Percentiles rank a stretch among this genome's conserved stretches.
phyloP scores from a whole-genome alignment of 2,329 filamentous ascomycete species.

The Erysiphe pulchra region DNA sequence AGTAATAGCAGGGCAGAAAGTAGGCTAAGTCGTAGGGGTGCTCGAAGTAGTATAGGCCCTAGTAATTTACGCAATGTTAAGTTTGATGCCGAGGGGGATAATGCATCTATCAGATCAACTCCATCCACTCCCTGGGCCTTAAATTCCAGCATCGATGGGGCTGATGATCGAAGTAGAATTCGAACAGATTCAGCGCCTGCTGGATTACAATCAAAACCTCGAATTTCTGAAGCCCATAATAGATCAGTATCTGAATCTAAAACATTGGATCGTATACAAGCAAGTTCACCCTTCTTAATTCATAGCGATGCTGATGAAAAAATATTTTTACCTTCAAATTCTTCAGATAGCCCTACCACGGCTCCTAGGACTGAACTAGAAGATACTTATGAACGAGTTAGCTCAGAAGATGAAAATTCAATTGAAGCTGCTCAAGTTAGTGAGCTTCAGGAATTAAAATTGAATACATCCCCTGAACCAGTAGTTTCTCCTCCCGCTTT shows the following conservation, averaged over 20 bases:
- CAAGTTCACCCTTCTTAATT: conserved; percentile 3
- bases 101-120: conserved; percentile 23
- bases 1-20: conserved; percentile 16
- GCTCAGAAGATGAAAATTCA: conserved; percentile 29
- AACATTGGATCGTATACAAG: conserved; percentile 7
- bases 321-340: neutral
- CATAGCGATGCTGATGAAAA: conserved; percentile 7
- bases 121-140: conserved; percentile 18
- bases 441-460: conserved; percentile 29
- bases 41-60: conserved; percentile 27
- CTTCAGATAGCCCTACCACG: conserved; percentile 5
- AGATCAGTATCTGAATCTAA: conserved; percentile 14
- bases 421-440: conserved; percentile 17
- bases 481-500: conserved; percentile 60
- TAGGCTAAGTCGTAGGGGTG: conserved; percentile 30
- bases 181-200: conserved; percentile 25
- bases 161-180: conserved; percentile 4
- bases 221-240: conserved; percentile 3
- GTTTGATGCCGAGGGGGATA: conserved; percentile 17
- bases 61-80: conserved; percentile 28
- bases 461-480: conserved; percentile 36
- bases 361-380: conserved; percentile 20
- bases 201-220: conserved; percentile 2
- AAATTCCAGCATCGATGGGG: conserved; percentile 4
- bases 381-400: conserved; percentile 24